These are phyloP conservation scores for Fusarium mexicanum DNA, from an alignment of 2,329 filamentous ascomycete genomes.

Conservation along the genomic window DNA sequence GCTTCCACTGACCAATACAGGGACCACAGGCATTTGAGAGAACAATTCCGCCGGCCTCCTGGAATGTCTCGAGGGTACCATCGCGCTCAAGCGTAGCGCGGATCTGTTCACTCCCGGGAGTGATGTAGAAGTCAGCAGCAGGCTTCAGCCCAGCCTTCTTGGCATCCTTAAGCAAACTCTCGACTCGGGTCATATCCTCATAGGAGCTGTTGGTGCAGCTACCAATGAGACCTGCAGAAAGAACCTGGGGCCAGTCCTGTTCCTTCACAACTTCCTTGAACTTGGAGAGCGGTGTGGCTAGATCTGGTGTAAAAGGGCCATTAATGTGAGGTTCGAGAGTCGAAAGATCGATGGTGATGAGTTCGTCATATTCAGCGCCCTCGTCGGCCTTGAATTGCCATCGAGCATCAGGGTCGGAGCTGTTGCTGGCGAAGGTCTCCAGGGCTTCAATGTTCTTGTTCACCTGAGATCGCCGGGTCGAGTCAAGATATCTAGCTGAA, in stretches of 20 bases:
- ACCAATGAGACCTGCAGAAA: slow-evolving; percentile 96
- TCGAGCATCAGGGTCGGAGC: slow-evolving; percentile 56
- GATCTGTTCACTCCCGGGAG: slow-evolving; percentile 96
- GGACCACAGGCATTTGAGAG: slow-evolving; percentile 95
- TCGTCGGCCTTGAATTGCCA: slow-evolving; percentile 80
- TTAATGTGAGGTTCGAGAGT: slow-evolving; percentile 98
- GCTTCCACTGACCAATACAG: slow-evolving; percentile 95
- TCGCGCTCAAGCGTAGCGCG: slow-evolving; percentile 91
- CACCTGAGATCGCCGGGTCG: slow-evolving; percentile 75
- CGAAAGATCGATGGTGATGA: slow-evolving; percentile 94
- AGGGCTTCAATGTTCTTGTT: slow-evolving; percentile 72
- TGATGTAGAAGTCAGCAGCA: slow-evolving; percentile 93
- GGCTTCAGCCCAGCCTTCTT: slow-evolving; percentile 93
- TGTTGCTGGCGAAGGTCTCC: slow-evolving; percentile 61
- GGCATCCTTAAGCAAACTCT: slow-evolving; percentile 83
- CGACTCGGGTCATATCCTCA: slow-evolving; percentile 92
- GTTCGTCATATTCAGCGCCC: slow-evolving; percentile 90
- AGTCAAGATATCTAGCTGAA: slow-evolving; percentile 85
- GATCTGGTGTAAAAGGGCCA: slow-evolving; percentile 97
- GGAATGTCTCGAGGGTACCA: slow-evolving; percentile 91
- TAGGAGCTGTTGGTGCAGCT: slow-evolving; percentile 94
- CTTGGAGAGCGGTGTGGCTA: slow-evolving; percentile 97
- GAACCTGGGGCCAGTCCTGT: slow-evolving; percentile 95
- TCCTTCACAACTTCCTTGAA: slow-evolving; percentile 93
- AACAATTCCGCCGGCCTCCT: slow-evolving; percentile 94